Evolutionary conservation across 2,329 filamentous ascomycete genomes (phyloP), one percentile per base, ranked within the genome.

Genomic region (Periconia macrospinosa): DNA sequence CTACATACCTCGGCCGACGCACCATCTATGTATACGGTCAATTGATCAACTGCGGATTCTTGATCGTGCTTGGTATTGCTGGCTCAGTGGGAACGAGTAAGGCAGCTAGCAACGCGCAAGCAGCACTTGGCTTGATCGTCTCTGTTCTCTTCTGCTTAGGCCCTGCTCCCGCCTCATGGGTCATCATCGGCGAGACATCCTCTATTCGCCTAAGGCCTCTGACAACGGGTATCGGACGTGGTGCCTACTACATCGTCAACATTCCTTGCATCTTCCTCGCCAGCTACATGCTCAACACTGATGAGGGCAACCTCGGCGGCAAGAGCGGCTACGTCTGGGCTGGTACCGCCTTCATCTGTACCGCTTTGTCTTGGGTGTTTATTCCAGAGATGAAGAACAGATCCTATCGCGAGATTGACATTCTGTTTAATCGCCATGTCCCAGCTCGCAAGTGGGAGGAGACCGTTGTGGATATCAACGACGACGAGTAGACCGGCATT

Each of bases 161-260:
- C 59, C 83, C 83, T 15, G 85, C 83, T 1, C 85, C 85, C n/a
- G 82, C 83, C 40, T 86, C 85, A 11, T 88, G 82, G 79, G 82
- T 84, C 70, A 85, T 87, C 62, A 87, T 87, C 47, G 83, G 82
- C 55, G 85, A 87, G 71, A 87, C 85, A 1, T 86, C 85, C 0
- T 77, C 85, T 43, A 79, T 87, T 52, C 84, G 85, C 56, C 84
- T 88, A 43, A 71, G 85, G 35, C 82, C 85, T 41, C 73, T 87
- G 15, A 87, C 82, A 7, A 87, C 85, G 20, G 85, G 84, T 72
- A 72, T 87, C 48, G 85, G 85, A 66, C 84, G 85, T 65, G 84
- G 74, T 42, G 74, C 78, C 9, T 88, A 88, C 78, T 87, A 87
- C 71, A 61, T 85, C 14, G 76, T 85, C 54, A 80, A 87, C 52